Conservation (phyloP, 441 rosid genomes). For the Erodium texanum region DNA sequence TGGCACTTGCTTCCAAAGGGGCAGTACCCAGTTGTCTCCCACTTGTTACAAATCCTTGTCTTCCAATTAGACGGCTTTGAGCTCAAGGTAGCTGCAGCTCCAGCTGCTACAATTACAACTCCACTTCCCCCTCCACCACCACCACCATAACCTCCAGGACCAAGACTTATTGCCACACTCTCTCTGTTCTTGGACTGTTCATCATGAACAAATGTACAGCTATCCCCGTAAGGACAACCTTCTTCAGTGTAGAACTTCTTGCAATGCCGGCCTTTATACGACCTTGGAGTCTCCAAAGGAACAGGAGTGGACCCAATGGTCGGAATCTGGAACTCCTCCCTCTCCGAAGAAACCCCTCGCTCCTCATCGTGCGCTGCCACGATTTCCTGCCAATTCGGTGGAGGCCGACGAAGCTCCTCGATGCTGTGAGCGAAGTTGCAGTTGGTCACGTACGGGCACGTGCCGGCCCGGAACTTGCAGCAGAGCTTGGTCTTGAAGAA, state of each 20-base stretch:
- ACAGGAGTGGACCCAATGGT: slow-evolving; percentile 42
- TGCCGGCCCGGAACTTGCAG: slow-evolving; percentile 70
- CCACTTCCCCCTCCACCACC: neutral
- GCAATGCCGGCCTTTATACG: slow-evolving; percentile 83
- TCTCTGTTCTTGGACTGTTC: neutral
- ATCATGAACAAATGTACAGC: slow-evolving; percentile 34
- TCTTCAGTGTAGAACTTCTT: slow-evolving; percentile 90
- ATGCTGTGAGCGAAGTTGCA: slow-evolving; percentile 90
- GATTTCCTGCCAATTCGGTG: slow-evolving; percentile 17
- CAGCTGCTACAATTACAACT: neutral
- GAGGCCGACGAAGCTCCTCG: slow-evolving; percentile 93
- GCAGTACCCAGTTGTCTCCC: slow-evolving; percentile 76
- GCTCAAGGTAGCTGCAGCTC: slow-evolving; percentile 18
- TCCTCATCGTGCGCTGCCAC: slow-evolving; percentile 76
- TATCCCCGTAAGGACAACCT: slow-evolving; percentile 93
- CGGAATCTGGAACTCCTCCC: slow-evolving; percentile 89
- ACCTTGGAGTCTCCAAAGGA: slow-evolving; percentile 55
- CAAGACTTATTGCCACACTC: neutral
- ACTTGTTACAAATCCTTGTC: slow-evolving; percentile 80
- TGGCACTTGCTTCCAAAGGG: slow-evolving; percentile 78
- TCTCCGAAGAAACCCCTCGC: slow-evolving; percentile 24
- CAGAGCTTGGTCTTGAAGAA: slow-evolving; percentile 91
- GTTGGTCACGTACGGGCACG: slow-evolving; percentile 75
- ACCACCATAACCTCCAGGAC: neutral
- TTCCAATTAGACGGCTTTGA: slow-evolving; percentile 80